These are phyloP conservation scores for Aspergillus leporis DNA, from an alignment of 495 filamentous ascomycete species.

Conservation along the genomic window DNA sequence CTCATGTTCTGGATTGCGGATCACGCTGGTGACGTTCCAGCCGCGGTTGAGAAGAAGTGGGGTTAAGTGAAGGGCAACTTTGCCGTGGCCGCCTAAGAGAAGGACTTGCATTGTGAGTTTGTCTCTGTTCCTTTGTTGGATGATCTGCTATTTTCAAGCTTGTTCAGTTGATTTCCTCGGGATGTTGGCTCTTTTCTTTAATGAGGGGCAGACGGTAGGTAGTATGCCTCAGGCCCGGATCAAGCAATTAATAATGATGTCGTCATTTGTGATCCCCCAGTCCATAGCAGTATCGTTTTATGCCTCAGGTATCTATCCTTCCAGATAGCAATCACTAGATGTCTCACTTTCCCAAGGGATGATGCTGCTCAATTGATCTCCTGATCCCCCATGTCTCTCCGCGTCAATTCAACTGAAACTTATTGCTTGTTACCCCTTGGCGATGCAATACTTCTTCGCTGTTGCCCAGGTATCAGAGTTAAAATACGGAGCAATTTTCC, in stretches of 20 bases:
- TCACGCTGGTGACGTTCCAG: slow-evolving; percentile 76
- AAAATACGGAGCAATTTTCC: too few relatives aligned
- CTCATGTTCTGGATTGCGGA: slow-evolving; percentile 69
- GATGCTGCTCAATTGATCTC: neutral
- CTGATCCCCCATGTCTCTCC: neutral
- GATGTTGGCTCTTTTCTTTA: neutral
- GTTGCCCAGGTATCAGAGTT: too few relatives aligned
- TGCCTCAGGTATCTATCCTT: neutral
- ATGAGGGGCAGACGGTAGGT: neutral
- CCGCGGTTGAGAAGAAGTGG: slow-evolving; percentile 67
- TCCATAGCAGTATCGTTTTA: neutral
- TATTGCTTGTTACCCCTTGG: neutral
- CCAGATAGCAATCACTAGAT: neutral
- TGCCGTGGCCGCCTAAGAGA: slow-evolving; percentile 81
- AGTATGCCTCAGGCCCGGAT: neutral
- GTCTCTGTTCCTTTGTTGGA: neutral
- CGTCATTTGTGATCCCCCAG: neutral
- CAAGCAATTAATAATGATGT: neutral
- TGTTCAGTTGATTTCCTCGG: neutral
- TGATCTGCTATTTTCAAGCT: neutral
- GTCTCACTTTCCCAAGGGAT: neutral
- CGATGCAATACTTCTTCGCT: neutral
- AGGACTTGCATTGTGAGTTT: slow-evolving; percentile 55
- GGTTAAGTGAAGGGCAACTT: slow-evolving; percentile 75
- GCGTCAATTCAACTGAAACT: slow-evolving; percentile 1